Conservation (phyloP, 2,329 filamentous ascomycete genomes). For the Mycosphaerella sp. region DNA sequence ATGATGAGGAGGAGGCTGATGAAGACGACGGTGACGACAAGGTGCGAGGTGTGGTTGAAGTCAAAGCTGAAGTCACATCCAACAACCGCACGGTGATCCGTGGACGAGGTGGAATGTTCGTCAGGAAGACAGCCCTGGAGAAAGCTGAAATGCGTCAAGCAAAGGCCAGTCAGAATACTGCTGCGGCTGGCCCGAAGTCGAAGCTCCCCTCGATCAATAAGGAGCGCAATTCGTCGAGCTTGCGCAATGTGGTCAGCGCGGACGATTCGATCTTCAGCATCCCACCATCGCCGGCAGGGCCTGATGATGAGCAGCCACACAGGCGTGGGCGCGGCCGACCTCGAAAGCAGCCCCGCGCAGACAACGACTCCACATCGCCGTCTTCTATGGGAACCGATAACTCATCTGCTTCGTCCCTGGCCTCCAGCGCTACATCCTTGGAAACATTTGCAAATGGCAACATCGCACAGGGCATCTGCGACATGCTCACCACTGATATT, state of each 20-base stretch:
- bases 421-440: constrained; percentile 30
- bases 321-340: constrained; percentile 24
- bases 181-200: constrained; percentile 5
- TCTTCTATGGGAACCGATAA: constrained; percentile 21
- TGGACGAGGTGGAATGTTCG: constrained; percentile 15
- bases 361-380: constrained; percentile 20
- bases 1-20: constrained; percentile 1
- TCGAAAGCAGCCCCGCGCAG: constrained; percentile 16
- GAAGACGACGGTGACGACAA: neutral
- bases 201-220: constrained; percentile 24
- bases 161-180: neutral
- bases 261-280: constrained; percentile 24
- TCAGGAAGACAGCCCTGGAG: constrained; percentile 5
- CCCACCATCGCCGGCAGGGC: constrained; percentile 18
- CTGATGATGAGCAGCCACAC: constrained; percentile 8
- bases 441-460: constrained; percentile 26
- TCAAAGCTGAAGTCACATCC: constrained; percentile 11
- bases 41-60: neutral
- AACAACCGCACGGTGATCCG: constrained; percentile 16
- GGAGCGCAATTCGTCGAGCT: constrained; percentile 23
- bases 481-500: constrained; percentile 26
- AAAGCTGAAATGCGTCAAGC: neutral
- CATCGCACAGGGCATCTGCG: constrained; percentile 29
- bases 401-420: constrained; percentile 18
- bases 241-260: constrained; percentile 27